Conservation (phyloP, 129 eudicot genomes). For the Pulicaria dysenterica region DNA sequence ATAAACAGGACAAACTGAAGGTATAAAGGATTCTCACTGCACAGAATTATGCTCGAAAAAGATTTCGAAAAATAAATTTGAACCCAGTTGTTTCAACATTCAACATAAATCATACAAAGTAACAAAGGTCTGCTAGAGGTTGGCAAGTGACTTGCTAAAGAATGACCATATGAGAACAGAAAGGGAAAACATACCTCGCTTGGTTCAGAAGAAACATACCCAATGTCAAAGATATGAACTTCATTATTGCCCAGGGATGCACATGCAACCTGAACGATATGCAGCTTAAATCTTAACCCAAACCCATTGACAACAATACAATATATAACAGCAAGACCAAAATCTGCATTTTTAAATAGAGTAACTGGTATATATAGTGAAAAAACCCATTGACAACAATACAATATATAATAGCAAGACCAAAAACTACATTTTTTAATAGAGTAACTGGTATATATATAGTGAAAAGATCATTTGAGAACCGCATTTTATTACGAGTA, state of each 20-base stretch:
- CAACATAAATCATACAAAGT: constrained; percentile 3
- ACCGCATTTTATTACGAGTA: no score
- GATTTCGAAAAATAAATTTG: background rate
- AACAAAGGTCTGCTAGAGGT: constrained; percentile 4
- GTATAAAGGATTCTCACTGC: constrained; percentile 1
- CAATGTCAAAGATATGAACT: constrained; percentile 72
- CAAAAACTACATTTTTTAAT: background rate
- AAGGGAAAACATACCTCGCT: constrained; percentile 56
- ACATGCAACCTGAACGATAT: constrained; percentile 67
- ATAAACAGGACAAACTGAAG: constrained; percentile 11
- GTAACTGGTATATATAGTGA: constrained; percentile 5
- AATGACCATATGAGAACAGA: constrained; percentile 17
- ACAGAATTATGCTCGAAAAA: background rate
- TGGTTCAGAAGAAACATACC: constrained; percentile 74
- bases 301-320: constrained; percentile 1
- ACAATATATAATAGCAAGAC: constrained; percentile 10
- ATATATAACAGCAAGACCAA: constrained; percentile 5
- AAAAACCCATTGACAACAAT: background rate
- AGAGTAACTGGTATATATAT: background rate
- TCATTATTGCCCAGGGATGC: constrained; percentile 64
- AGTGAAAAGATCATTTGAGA: no score
- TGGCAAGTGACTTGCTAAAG: constrained; percentile 9
- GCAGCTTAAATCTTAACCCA: constrained; percentile 12
- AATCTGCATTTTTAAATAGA: background rate
- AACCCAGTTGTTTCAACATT: background rate